A percentile compares a stretch with the other conserved stretches of the same genome.
Conservation (phyloP, 2,329 filamentous ascomycete genomes). For the Magnaporthiopsis rhizophila region DNA sequence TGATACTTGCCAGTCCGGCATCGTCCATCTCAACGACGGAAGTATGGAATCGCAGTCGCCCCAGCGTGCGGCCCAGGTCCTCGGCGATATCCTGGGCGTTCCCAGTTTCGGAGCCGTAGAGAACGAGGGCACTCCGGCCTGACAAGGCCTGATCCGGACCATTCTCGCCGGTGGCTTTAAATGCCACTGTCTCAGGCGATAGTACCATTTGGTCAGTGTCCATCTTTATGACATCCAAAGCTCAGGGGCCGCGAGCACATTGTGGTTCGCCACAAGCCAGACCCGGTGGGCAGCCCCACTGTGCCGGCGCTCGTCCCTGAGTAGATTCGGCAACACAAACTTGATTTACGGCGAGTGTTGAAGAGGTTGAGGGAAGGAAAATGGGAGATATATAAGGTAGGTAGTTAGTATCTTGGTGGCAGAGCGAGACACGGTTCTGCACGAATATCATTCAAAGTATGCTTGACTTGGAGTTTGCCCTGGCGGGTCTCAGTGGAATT, state of each 20-base stretch:
- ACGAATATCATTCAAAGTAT: background rate
- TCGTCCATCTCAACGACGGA: constrained; percentile 70
- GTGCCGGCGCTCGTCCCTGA: background rate
- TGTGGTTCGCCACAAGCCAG: background rate
- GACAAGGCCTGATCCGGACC: background rate
- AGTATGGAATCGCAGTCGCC: constrained; percentile 72
- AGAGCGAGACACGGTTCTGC: background rate
- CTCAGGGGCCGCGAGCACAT: too few relatives aligned
- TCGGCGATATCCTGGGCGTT: constrained; percentile 88
- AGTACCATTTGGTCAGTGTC: background rate
- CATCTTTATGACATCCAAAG: background rate
- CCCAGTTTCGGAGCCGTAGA: constrained; percentile 93
- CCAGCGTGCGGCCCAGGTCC: constrained; percentile 66
- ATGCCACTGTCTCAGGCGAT: background rate
- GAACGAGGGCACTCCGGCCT: constrained; percentile 52
- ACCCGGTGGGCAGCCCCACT: background rate
- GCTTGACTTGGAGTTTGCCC: background rate
- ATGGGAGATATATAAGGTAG: too few relatives aligned
- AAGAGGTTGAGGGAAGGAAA: too few relatives aligned
- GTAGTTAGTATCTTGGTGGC: background rate
- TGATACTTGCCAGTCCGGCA: constrained; percentile 59
- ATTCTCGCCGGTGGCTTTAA: background rate
- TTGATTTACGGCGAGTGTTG: too few relatives aligned
- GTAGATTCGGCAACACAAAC: too few relatives aligned
- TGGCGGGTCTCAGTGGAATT: background rate